Conservation (phyloP, 495 filamentous ascomycete species). For the Neurospora tetraspora region DNA sequence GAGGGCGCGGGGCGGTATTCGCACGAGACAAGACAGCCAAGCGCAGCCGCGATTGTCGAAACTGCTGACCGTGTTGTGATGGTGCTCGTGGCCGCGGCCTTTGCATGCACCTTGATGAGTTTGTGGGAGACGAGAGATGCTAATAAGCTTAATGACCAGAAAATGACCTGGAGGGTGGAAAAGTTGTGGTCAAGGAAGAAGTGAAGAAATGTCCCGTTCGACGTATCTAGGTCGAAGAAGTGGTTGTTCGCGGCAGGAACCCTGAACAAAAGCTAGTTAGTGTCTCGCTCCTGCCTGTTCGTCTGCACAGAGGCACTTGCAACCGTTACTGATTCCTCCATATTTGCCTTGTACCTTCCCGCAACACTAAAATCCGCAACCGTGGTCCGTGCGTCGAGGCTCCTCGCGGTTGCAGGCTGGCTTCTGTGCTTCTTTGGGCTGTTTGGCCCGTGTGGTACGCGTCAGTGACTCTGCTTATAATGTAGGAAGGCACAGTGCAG, state of each 20-base stretch:
- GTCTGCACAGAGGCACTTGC: neutral
- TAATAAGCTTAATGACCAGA: neutral
- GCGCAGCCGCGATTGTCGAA: neutral
- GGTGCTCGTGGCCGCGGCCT: neutral
- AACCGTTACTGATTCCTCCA: neutral
- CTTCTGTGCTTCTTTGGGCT: neutral
- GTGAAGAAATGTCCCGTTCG: neutral
- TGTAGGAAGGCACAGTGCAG: neutral
- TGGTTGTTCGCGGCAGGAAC: neutral
- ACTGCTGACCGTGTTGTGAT: neutral
- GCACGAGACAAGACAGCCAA: neutral
- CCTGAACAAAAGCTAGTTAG: neutral
- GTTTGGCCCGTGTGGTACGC: neutral
- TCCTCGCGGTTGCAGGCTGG: neutral
- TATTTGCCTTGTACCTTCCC: neutral
- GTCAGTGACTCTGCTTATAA: neutral
- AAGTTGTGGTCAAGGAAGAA: neutral
- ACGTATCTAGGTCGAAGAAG: neutral
- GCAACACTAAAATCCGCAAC: neutral
- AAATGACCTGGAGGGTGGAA: neutral
- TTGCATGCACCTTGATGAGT: neutral
- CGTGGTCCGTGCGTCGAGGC: neutral
- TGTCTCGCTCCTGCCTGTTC: neutral
- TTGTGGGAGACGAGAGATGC: neutral
- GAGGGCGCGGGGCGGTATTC: neutral